Evolutionary conservation across 257 asterid genomes (phyloP).

Genomic region (Prunella vulgaris): DNA sequence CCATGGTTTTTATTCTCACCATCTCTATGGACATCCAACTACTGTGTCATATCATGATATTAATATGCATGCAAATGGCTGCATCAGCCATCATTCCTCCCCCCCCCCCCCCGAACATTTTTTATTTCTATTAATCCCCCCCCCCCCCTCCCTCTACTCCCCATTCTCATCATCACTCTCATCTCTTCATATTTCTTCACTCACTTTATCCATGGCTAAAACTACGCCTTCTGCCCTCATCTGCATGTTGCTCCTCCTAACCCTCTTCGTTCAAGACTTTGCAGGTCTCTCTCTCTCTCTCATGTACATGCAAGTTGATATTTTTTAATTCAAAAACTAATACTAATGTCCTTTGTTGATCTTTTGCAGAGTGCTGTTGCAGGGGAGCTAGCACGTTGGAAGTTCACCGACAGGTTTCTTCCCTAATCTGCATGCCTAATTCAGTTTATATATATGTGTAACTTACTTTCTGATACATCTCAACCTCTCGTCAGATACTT

Average conservation of each 20-base stretch:
- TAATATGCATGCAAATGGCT: conserved; percentile 21
- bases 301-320: background rate
- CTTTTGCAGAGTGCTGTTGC: conserved; percentile 42
- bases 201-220: conserved; percentile 17
- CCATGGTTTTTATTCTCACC: background rate
- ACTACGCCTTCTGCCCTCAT: conserved; percentile 14
- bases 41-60: conserved; percentile 25
- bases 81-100: conserved; percentile 30
- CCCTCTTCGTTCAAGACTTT: conserved; percentile 22
- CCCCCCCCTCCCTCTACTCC: background rate
- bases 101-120: too few species aligned
- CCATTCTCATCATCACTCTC: background rate
- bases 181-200: background rate
- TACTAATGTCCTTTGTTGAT: background rate
- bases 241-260: conserved; percentile 30
- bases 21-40: background rate
- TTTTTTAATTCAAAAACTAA: background rate
- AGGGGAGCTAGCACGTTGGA: conserved; percentile 26
- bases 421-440: background rate
- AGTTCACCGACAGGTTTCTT: conserved; percentile 28
- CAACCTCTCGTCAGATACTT: conserved; percentile 21
- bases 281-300: conserved; percentile 30
- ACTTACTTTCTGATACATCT: background rate
- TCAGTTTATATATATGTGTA: background rate
- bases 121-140: conserved; percentile 15